These are phyloP conservation scores for Pseudoneurospora amorphoporcata DNA, from an alignment of 495 filamentous ascomycete genomes.

Conservation along the genomic window DNA sequence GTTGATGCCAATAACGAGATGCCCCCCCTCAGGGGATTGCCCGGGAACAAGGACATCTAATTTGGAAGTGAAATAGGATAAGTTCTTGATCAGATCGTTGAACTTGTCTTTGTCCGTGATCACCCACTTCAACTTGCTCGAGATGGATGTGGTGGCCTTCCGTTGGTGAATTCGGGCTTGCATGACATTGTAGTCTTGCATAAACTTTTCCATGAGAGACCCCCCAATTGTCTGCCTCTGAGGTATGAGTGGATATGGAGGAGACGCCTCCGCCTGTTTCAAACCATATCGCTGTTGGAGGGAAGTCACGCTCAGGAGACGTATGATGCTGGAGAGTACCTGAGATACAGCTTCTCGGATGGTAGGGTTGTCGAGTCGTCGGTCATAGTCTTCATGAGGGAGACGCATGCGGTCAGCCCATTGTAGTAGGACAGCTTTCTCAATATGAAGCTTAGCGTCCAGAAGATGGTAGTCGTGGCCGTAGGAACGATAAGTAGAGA, in stretches of 20 bases:
- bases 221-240: background rate
- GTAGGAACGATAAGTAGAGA: background rate
- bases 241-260: background rate
- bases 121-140: background rate
- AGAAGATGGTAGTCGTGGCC: background rate
- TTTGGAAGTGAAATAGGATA: background rate
- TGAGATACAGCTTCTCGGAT: background rate
- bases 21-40: background rate
- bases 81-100: background rate
- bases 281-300: background rate
- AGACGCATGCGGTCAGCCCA: background rate
- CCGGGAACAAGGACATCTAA: background rate
- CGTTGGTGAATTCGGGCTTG: background rate
- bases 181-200: background rate
- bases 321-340: background rate
- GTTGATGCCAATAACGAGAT: background rate
- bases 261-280: background rate
- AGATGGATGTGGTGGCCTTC: background rate
- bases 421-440: background rate
- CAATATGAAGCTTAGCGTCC: background rate
- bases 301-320: background rate
- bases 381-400: background rate
- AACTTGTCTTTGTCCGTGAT: background rate
- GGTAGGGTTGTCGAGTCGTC: background rate
- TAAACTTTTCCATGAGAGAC: background rate